Evolutionary conservation across 352 stramenopile species (phyloP), one percentile per base, ranked within the genome.

Genomic region (Phytophthora sp.): DNA sequence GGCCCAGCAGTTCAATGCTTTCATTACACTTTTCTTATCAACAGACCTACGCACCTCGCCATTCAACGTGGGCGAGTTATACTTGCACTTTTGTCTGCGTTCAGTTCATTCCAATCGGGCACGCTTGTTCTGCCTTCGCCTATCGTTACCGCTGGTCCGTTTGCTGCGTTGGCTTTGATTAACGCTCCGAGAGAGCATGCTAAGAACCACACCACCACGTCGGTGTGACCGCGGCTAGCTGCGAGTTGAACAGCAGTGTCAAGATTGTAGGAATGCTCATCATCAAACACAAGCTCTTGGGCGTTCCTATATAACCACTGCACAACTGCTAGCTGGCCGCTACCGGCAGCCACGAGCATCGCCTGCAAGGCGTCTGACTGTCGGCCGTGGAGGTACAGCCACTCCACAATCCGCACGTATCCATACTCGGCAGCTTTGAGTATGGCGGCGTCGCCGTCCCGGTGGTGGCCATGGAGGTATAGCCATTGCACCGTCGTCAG

Each of bases 301-400:
- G 53, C 53, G 31, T 61, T 61, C n/a, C 18, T 8, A 13, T 42
- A 53, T 15, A 61, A 24, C 53, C 53, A 49, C 17, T 53, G 52
- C 28, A 61, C 31, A 5, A 61, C 41, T 13, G 9, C 15, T 23
- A 61, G 15, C 42, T 61, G 53, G 7, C 53, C 53, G 39, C 21
- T 37, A 32, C 41, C n/a, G 3, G 53, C 53, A 17, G 53, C 53
- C 17, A 53, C 41, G 10, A 61, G 53, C 53, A 53, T 61, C 27
- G 53, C 41, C 30, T 61, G 53, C n/a, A 61, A 26, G 13, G 41
- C 41, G 21, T 61, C 13, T 24, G 32, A 4, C 8, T 53, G 39
- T 2, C 39, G 15, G 9, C 41, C 31, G 23, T 61, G 17, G 8
- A 30, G 31, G 11, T 61, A 62, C 18, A 62, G 34, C 54, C 54